Conservation (phyloP, 2,329 filamentous ascomycete species). For the Fusarium goolgardi region DNA sequence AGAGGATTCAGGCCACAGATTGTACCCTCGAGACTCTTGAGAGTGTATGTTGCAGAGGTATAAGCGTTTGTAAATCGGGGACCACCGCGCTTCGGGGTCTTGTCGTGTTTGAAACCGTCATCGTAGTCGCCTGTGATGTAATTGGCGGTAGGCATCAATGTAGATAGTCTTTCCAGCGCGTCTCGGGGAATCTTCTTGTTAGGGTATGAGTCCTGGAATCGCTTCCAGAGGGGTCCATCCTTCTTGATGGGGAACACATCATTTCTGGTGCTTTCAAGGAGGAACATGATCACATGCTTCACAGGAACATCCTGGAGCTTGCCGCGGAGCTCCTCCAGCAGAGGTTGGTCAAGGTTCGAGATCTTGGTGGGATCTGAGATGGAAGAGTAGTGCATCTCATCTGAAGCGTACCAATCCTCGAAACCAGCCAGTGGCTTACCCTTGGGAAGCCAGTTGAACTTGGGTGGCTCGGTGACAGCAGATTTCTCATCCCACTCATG, state of each 20-base stretch:
- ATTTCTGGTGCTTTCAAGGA: conserved; percentile 58
- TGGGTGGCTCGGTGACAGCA: conserved; percentile 42
- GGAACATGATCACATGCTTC: conserved; percentile 57
- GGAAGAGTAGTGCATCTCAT: conserved; percentile 52
- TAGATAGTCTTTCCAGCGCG: conserved; percentile 44
- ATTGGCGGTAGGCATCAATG: conserved; percentile 49
- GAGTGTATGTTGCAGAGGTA: conserved; percentile 57
- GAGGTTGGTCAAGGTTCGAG: conserved; percentile 52
- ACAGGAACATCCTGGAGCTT: conserved; percentile 51
- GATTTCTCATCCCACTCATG: conserved; percentile 46
- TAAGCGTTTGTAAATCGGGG: conserved; percentile 56
- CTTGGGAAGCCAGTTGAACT: conserved; percentile 44
- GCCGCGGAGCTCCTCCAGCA: conserved; percentile 46
- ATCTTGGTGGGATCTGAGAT: conserved; percentile 55
- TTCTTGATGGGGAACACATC: conserved; percentile 60
- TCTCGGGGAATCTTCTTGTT: conserved; percentile 50
- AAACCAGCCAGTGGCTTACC: conserved; percentile 43
- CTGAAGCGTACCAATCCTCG: conserved; percentile 46
- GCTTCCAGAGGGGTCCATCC: conserved; percentile 53
- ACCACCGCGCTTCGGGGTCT: conserved; percentile 51
- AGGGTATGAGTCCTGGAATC: conserved; percentile 48
- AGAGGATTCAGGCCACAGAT: conserved; percentile 57
- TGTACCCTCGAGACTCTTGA: conserved; percentile 57
- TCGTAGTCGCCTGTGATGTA: conserved; percentile 53
- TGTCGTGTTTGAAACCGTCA: conserved; percentile 49